Percentiles rank a stretch among this genome's conserved stretches.
Conservation (phyloP, 306 rosid species). For the Comarum palustre region DNA sequence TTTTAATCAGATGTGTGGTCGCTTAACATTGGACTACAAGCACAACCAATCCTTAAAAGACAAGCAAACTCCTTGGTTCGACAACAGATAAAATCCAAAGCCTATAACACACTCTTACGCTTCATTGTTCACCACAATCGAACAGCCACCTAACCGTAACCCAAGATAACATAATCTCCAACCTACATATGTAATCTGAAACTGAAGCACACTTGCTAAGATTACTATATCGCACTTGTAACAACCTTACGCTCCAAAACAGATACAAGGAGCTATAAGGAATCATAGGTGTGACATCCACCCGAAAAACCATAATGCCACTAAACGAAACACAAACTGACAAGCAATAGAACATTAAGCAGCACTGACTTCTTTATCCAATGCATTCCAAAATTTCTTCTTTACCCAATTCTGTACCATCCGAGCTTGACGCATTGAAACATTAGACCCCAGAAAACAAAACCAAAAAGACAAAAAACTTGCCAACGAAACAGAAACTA, state of each 20-base stretch:
- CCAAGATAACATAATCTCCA: neutral
- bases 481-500: neutral
- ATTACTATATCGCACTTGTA: neutral
- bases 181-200: neutral
- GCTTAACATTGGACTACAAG: neutral
- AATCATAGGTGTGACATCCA: neutral
- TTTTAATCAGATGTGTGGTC: neutral
- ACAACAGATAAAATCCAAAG: neutral
- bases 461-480: neutral
- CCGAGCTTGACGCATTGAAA: conserved; percentile 2
- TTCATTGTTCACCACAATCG: neutral
- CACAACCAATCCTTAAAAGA: neutral
- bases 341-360: neutral
- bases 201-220: neutral
- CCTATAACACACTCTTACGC: neutral
- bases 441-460: conserved; percentile 7
- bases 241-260: neutral
- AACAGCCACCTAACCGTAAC: neutral
- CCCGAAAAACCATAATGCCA: conserved; percentile 2
- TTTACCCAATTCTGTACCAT: conserved; percentile 16
- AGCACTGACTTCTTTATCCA: neutral
- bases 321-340: neutral
- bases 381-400: neutral
- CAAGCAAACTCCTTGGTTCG: neutral
- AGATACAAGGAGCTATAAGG: neutral